Evolutionary conservation across 73 alveolate genomes (phyloP), one percentile per base, ranked within the genome.

Genomic region (Paramecium caudatum): DNA sequence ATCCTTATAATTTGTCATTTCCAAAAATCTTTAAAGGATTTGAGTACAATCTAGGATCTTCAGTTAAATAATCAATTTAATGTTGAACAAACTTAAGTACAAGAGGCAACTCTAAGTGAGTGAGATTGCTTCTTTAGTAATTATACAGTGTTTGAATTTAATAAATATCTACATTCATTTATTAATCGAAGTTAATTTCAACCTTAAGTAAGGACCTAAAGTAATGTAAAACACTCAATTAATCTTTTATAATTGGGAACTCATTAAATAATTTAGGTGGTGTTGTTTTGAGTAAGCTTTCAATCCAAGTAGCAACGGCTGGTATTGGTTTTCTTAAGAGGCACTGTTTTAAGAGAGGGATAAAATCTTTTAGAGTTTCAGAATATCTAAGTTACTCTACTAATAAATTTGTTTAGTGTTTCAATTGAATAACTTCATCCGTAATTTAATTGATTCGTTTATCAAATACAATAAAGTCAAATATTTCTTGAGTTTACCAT

Each of bases 1-100:
- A 65, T 0, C 33, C 17, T 65, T 65, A 33, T 3, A 65, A 32
- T 33, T 65, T 3, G 3, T 65, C 83, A 33, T 10, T 36, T 65
- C 49, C 47, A 65, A 30, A 65, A 30, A 33, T 13, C 32, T 65
- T 65, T 33, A 65, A 36, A 1, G 83, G 83, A 65, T 33, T 65
- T 3, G 83, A 65, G 34, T 65, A 65, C 2, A 30, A 5, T 12
- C 39, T 65, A 32, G 80, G 80, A 55, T 55, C 37, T 27, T 27
- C n/a, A 16, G 23, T 19, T 43, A 55, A 55, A 55, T 55, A 55
- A 55, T 55, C 80, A 55, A 55, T 21, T 12, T 55, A 55, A 7
- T 27, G 13, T 55, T 55, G 17, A 55, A 55, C 80, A 55, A 10
- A 55, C 5, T 55, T 55, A 27, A 55, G 13, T 27, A 55, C 80